These are phyloP conservation scores for Hordeum pubiflorum DNA, from an alignment of 202 grass and related monocot species.

Conservation along the genomic window DNA sequence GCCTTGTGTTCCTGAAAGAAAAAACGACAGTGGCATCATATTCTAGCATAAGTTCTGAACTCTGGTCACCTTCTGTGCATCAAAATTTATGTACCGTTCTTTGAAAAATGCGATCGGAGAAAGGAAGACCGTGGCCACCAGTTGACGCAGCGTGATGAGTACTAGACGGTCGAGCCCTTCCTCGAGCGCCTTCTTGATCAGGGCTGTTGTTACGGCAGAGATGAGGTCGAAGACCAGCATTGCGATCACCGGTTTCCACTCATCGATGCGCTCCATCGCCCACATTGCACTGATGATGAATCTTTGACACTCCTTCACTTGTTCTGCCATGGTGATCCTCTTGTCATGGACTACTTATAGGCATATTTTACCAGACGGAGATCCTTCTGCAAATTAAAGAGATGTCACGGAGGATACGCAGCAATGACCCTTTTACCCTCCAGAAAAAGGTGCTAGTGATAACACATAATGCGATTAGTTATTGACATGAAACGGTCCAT, in stretches of 20 bases:
- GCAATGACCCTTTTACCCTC: slow-evolving; percentile 6
- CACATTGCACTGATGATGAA: not conserved
- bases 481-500: not conserved
- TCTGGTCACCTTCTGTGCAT: not conserved
- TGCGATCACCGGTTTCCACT: slow-evolving; percentile 44
- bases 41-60: not conserved
- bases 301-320: not conserved
- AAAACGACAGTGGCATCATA: not conserved
- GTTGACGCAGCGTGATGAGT: slow-evolving; percentile 54
- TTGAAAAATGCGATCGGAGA: slow-evolving; percentile 51
- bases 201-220: slow-evolving; percentile 46
- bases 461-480: not conserved
- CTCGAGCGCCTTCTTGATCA: slow-evolving; percentile 48
- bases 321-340: not conserved
- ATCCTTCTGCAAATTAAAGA: not conserved
- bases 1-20: slow-evolving; percentile 45
- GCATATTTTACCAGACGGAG: not conserved
- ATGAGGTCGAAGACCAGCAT: slow-evolving; percentile 47
- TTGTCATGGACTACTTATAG: slow-evolving; percentile 42
- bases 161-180: slow-evolving; percentile 53
- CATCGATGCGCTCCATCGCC: slow-evolving; percentile 12
- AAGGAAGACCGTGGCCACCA: slow-evolving; percentile 47
- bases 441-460: not conserved
- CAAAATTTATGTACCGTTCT: slow-evolving; percentile 28
- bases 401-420: not conserved